These are phyloP conservation scores for Neonectria punicea DNA, from an alignment of 2,329 filamentous ascomycete genomes.

Conservation along the genomic window DNA sequence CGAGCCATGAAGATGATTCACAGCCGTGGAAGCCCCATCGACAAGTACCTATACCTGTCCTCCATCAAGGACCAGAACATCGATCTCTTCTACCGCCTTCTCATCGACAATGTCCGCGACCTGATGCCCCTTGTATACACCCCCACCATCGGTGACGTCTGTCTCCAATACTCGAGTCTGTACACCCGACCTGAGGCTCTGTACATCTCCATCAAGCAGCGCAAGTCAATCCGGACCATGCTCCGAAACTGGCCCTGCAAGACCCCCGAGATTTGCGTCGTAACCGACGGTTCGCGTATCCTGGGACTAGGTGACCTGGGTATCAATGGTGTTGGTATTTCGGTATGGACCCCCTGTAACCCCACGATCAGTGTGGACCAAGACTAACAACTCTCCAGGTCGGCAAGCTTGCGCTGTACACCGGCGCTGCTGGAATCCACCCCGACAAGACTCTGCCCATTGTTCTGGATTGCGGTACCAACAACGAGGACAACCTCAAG, in stretches of 20 bases:
- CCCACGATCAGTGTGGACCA: background rate
- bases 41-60: slow-evolving; percentile 87
- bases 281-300: slow-evolving; percentile 94
- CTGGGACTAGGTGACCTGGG: slow-evolving; percentile 94
- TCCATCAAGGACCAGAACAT: slow-evolving; percentile 79
- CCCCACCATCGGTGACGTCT: slow-evolving; percentile 93
- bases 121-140: slow-evolving; percentile 89
- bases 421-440: slow-evolving; percentile 92
- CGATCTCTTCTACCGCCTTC: slow-evolving; percentile 84
- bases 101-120: slow-evolving; percentile 81
- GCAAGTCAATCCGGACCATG: slow-evolving; percentile 87
- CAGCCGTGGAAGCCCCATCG: slow-evolving; percentile 74
- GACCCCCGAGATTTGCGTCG: slow-evolving; percentile 93
- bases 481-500: slow-evolving; percentile 72
- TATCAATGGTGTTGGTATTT: slow-evolving; percentile 97
- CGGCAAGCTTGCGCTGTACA: slow-evolving; percentile 95
- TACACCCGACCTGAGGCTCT: slow-evolving; percentile 95
- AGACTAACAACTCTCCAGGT: slow-evolving; percentile 62
- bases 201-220: slow-evolving; percentile 96
- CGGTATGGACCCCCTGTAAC: slow-evolving; percentile 62
- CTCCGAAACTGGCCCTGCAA: slow-evolving; percentile 92
- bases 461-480: slow-evolving; percentile 73
- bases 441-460: slow-evolving; percentile 84
- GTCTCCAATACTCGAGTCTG: slow-evolving; percentile 93
- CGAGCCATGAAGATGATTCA: slow-evolving; percentile 80